Evolutionary conservation across 2,329 filamentous ascomycete genomes (phyloP).

Genomic region (Calonectria montana): DNA sequence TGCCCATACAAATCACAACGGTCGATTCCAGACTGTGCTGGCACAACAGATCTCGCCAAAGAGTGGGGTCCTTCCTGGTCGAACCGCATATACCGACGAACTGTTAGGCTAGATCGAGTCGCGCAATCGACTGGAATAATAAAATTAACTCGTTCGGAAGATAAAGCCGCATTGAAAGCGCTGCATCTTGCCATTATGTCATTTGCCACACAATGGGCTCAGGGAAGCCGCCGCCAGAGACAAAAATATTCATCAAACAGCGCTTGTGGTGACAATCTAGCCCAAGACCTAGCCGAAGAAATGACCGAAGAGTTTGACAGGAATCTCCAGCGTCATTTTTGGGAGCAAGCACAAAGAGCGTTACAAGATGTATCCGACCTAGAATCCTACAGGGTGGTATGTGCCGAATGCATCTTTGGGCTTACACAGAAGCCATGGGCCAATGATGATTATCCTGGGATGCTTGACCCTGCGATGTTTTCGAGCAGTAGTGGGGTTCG

Average conservation of each 20-base stretch:
- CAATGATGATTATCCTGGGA: slow-evolving; percentile 22
- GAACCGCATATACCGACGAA: slow-evolving; percentile 40
- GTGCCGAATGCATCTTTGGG: slow-evolving; percentile 53
- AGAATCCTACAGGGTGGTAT: slow-evolving; percentile 51
- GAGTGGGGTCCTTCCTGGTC: slow-evolving; percentile 42
- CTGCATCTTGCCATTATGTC: slow-evolving; percentile 40
- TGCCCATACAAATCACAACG: slow-evolving; percentile 37
- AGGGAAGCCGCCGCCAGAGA: slow-evolving; percentile 41
- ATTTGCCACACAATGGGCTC: slow-evolving; percentile 41
- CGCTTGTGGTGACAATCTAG: slow-evolving; percentile 8
- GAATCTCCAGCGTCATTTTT: slow-evolving; percentile 48
- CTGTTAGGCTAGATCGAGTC: slow-evolving; percentile 36
- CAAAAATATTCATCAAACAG: slow-evolving; percentile 25
- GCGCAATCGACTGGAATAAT: slow-evolving; percentile 35
- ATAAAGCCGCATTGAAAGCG: slow-evolving; percentile 31
- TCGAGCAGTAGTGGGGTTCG: background rate
- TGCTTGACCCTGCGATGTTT: slow-evolving; percentile 17
- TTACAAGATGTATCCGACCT: slow-evolving; percentile 48
- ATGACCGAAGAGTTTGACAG: slow-evolving; percentile 51
- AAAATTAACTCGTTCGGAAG: slow-evolving; percentile 30
- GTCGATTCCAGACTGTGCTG: slow-evolving; percentile 12
- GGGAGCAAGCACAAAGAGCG: slow-evolving; percentile 50
- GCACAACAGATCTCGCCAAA: slow-evolving; percentile 5
- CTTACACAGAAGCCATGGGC: slow-evolving; percentile 48
- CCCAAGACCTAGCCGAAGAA: slow-evolving; percentile 34